These are phyloP conservation scores for Prunus fruticosa DNA, from an alignment of 306 rosid genomes.

Conservation along the genomic window DNA sequence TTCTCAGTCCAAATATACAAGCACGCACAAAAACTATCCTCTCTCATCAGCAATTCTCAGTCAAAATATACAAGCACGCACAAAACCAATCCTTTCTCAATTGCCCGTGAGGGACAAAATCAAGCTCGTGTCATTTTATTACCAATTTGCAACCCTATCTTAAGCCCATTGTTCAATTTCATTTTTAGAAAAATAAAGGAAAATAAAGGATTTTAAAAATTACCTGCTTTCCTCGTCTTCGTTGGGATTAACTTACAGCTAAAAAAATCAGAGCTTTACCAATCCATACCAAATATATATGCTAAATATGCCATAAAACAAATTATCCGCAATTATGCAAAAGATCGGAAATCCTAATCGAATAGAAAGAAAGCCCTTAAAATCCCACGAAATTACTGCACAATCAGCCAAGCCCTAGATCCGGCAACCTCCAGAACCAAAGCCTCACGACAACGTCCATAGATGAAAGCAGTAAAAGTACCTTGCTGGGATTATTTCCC, in stretches of 20 bases:
- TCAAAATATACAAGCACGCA: background rate
- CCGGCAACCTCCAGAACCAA: background rate
- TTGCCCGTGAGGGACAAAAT: background rate
- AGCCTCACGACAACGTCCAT: background rate
- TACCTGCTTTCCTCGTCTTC: background rate
- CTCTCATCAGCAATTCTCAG: background rate
- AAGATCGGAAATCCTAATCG: slow-evolving; percentile 24
- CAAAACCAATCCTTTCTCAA: background rate
- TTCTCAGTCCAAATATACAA: background rate
- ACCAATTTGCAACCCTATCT: background rate
- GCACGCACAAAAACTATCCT: background rate
- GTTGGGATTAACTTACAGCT: background rate
- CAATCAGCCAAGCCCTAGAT: slow-evolving; percentile 9
- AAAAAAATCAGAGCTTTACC: background rate
- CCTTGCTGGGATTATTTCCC: slow-evolving; percentile 54
- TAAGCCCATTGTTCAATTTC: background rate
- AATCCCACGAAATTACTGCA: background rate
- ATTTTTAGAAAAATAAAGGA: background rate
- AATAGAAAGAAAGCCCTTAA: background rate
- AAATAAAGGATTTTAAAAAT: background rate
- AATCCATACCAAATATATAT: background rate
- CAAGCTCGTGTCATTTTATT: background rate
- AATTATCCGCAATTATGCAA: background rate
- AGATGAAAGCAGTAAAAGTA: slow-evolving; percentile 14
- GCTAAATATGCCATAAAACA: slow-evolving; percentile 1